Conservation (phyloP, 257 asterid species). For the Nicotiana tomentosiformis region DNA sequence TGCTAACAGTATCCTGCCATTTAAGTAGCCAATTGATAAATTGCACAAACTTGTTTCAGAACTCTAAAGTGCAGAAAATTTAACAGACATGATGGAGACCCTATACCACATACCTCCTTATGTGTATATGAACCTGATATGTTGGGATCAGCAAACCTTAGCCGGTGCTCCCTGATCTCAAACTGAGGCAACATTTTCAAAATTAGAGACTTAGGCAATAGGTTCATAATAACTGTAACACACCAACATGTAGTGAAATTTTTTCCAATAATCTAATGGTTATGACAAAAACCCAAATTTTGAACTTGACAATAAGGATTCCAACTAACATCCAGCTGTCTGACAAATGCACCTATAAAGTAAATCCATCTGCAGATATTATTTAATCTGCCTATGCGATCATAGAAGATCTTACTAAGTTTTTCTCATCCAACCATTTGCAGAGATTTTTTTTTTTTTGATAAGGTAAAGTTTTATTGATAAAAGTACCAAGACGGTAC, state of each 20-base stretch:
- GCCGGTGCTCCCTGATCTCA: conserved; percentile 60
- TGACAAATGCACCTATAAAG: background rate
- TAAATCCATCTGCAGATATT: background rate
- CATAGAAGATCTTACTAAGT: background rate
- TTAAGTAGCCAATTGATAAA: conserved; percentile 25
- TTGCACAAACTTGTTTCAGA: conserved; percentile 10
- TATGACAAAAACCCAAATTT: background rate
- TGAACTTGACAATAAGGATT: background rate
- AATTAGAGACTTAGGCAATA: conserved; percentile 7
- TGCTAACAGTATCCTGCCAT: conserved; percentile 61
- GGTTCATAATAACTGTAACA: background rate
- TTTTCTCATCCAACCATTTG: background rate
- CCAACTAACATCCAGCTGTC: background rate
- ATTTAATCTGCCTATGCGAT: background rate
- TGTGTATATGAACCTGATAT: conserved; percentile 79
- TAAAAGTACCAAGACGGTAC: too few relatives aligned
- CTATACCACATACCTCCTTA: conserved; percentile 61
- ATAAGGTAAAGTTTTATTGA: too few relatives aligned
- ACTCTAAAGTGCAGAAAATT: conserved; percentile 7
- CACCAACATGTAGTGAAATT: background rate
- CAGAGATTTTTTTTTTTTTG: background rate
- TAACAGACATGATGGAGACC: conserved; percentile 10
- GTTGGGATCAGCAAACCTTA: conserved; percentile 76
- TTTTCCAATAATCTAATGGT: background rate
- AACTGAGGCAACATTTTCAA: conserved; percentile 33